phyloP scores from a whole-genome alignment of 768 basidiomycete species.

The Tremella fuciformis region DNA sequence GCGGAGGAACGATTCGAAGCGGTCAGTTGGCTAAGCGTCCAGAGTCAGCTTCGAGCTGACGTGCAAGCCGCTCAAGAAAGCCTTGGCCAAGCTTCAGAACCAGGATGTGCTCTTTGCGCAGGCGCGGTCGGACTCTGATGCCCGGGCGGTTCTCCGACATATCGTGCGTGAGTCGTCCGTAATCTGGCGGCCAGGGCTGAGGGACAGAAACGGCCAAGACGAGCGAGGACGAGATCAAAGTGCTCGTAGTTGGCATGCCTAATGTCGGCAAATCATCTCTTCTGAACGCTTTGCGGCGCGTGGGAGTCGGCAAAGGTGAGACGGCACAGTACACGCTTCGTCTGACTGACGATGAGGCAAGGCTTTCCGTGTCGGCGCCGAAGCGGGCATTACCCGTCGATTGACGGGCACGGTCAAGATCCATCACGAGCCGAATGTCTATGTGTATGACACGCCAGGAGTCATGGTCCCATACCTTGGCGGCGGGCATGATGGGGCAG shows the following conservation, averaged over 20 bases:
- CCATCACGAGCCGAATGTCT: constrained; percentile 70
- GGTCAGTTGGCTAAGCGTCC: constrained; percentile 63
- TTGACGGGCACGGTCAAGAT: constrained; percentile 86
- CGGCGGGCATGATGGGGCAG: constrained; percentile 75
- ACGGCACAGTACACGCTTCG: constrained; percentile 21
- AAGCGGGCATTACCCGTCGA: constrained; percentile 84
- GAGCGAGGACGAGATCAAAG: constrained; percentile 65
- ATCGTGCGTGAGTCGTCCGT: constrained; percentile 50
- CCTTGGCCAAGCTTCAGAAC: constrained; percentile 48
- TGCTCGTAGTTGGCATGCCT: constrained; percentile 91
- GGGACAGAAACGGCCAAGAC: constrained; percentile 65
- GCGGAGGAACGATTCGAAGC: constrained; percentile 83
- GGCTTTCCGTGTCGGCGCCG: constrained; percentile 80
- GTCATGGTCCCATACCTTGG: constrained; percentile 96
- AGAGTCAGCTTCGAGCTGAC: constrained; percentile 48
- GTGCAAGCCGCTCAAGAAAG: constrained; percentile 35
- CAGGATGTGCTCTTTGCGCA: constrained; percentile 54
- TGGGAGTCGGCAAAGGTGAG: constrained; percentile 83
- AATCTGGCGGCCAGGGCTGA: constrained; percentile 57
- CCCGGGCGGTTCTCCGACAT: constrained; percentile 47
- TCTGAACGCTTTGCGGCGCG: constrained; percentile 84
- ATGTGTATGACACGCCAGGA: constrained; percentile 93
- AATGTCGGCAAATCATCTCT: constrained; percentile 95
- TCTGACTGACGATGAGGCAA: constrained; percentile 61
- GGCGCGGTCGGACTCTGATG: constrained; percentile 49